Percentiles rank a stretch among this genome's conserved stretches.
These are phyloP conservation scores for Biancaea sappan DNA, from an alignment of 306 rosid genomes.

Conservation along the genomic window DNA sequence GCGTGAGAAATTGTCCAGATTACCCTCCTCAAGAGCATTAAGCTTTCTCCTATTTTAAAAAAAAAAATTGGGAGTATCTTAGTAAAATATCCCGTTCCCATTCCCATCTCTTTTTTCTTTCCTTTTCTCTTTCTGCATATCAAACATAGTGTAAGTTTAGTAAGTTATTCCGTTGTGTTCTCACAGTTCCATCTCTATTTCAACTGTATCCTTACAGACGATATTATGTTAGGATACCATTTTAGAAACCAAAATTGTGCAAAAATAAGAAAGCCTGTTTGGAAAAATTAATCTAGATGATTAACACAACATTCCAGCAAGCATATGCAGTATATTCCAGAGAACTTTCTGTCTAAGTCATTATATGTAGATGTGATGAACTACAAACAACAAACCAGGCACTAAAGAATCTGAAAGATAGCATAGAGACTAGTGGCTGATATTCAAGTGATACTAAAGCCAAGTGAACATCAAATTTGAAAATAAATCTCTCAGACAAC, in stretches of 20 bases:
- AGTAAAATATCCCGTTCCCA: too few species aligned
- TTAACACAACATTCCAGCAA: neutral
- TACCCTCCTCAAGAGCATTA: too few species aligned
- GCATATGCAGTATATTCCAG: neutral
- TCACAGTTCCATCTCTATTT: neutral
- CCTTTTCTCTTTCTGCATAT: too few species aligned
- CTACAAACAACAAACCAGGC: neutral
- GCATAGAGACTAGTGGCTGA: neutral
- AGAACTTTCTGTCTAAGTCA: neutral
- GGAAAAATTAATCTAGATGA: neutral
- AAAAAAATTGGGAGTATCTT: too few species aligned
- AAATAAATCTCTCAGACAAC: neutral
- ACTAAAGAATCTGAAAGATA: neutral
- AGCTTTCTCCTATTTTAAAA: too few species aligned
- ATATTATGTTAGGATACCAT: neutral
- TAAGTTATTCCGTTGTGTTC: neutral
- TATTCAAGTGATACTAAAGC: neutral
- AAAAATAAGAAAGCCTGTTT: neutral
- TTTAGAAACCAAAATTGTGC: neutral
- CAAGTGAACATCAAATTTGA: too few species aligned
- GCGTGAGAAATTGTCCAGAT: too few species aligned
- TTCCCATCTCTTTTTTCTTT: too few species aligned
- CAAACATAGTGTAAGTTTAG: too few species aligned
- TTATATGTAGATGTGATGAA: neutral
- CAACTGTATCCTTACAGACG: neutral